Conservation (phyloP, 345 rosid species). For the Eucalyptus dawsonii region DNA sequence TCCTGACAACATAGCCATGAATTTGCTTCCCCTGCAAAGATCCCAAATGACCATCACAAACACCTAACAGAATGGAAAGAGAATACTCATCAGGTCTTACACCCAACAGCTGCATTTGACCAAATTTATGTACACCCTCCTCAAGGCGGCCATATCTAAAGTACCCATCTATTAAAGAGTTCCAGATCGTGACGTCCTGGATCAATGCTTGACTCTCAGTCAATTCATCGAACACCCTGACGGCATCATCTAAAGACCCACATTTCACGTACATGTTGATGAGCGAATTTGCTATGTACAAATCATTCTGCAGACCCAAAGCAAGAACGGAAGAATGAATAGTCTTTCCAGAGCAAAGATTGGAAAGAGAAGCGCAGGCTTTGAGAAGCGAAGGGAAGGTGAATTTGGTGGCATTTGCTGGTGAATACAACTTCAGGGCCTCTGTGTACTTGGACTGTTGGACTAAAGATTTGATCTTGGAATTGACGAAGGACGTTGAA, state of each 20-base stretch:
- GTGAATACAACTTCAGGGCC: slow-evolving; percentile 43
- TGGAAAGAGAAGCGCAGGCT: slow-evolving; percentile 37
- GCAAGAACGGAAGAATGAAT: slow-evolving; percentile 37
- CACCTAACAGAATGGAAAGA: slow-evolving; percentile 38
- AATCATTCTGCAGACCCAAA: slow-evolving; percentile 35
- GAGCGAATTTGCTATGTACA: slow-evolving; percentile 52
- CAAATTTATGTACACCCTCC: slow-evolving; percentile 38
- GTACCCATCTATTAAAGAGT: slow-evolving; percentile 53
- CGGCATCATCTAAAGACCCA: slow-evolving; percentile 41
- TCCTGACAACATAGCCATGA: slow-evolving; percentile 51
- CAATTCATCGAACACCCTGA: slow-evolving; percentile 55
- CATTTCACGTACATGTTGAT: slow-evolving; percentile 51
- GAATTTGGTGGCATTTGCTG: slow-evolving; percentile 22
- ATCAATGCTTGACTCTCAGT: slow-evolving; percentile 3
- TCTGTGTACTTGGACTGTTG: slow-evolving; percentile 21
- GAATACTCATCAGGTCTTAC: slow-evolving; percentile 62
- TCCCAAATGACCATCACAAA: slow-evolving; percentile 21
- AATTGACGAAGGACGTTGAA: slow-evolving; percentile 6
- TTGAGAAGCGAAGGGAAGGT: slow-evolving; percentile 60
- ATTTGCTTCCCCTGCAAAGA: slow-evolving; percentile 32
- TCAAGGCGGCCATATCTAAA: slow-evolving; percentile 21
- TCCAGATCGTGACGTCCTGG: slow-evolving; percentile 59
- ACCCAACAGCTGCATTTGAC: slow-evolving; percentile 38
- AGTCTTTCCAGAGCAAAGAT: slow-evolving; percentile 33
- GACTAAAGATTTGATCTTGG: slow-evolving; percentile 30